Percentiles rank a stretch among this genome's conserved stretches.
Evolutionary conservation across 2,329 filamentous ascomycete species (phyloP).

Genomic region (Fusarium albosuccineum): DNA sequence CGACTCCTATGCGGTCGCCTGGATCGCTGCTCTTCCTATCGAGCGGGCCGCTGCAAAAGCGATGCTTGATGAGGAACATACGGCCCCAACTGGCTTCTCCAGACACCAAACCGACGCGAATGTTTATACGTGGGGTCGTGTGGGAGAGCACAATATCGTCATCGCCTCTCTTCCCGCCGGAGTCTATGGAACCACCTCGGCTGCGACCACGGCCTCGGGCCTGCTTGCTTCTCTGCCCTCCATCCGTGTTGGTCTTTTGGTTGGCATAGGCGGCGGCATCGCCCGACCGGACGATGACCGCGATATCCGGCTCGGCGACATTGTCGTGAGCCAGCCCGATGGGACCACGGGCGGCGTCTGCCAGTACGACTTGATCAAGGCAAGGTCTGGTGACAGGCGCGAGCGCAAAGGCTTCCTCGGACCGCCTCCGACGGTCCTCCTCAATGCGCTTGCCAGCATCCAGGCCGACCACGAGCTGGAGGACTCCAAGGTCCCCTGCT

Average conservation of each 20-base stretch:
- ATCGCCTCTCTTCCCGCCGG: neutral
- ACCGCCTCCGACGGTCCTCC: conserved; percentile 3
- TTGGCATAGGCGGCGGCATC: neutral
- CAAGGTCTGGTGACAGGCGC: conserved; percentile 6
- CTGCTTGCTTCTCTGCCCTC: neutral
- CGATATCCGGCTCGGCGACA: conserved; percentile 21
- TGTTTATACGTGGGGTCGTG: conserved; percentile 8
- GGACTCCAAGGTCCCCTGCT: conserved; percentile 9
- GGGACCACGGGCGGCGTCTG: conserved; percentile 12
- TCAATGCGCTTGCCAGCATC: conserved; percentile 12
- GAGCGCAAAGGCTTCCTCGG: conserved; percentile 14
- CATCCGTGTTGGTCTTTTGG: neutral
- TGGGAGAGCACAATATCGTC: neutral
- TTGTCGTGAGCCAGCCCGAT: conserved; percentile 12
- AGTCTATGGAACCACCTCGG: neutral
- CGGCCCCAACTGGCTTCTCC: too few species aligned
- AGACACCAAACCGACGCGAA: conserved; percentile 6
- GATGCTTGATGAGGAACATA: too few species aligned
- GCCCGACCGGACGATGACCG: neutral
- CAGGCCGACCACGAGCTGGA: conserved; percentile 10
- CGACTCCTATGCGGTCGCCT: too few species aligned
- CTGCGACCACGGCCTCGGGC: neutral
- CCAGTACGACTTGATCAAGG: conserved; percentile 25
- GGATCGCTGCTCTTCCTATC: too few species aligned
- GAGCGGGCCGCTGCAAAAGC: too few species aligned